These are phyloP conservation scores for Coemansia guatemalensis DNA, from an alignment of 192 early-diverging fungal genomes.

Conservation along the genomic window DNA sequence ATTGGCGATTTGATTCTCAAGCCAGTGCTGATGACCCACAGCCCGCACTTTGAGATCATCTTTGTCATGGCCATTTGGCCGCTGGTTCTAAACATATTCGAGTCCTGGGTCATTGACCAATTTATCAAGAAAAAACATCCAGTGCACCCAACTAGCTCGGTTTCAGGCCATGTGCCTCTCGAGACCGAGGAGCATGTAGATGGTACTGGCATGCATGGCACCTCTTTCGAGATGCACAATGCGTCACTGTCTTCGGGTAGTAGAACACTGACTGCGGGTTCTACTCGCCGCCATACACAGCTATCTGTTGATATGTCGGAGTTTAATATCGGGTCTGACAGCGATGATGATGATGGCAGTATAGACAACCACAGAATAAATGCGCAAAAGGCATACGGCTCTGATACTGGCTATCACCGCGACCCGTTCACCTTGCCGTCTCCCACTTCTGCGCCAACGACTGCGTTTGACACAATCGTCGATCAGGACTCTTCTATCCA, in stretches of 20 bases:
- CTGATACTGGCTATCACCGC: background rate
- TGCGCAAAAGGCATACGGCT: background rate
- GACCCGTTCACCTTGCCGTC: background rate
- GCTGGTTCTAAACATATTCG: slow-evolving; percentile 49
- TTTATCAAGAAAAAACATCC: slow-evolving; percentile 42
- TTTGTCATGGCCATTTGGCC: slow-evolving; percentile 57
- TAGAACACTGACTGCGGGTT: slow-evolving; percentile 27
- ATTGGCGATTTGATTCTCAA: slow-evolving; percentile 43
- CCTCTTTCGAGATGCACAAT: slow-evolving; percentile 27
- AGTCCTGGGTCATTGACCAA: slow-evolving; percentile 55
- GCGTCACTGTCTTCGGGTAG: slow-evolving; percentile 18
- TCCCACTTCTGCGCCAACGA: background rate
- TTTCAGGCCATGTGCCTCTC: slow-evolving; percentile 34
- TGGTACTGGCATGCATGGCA: background rate
- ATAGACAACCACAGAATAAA: background rate
- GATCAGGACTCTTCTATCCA: background rate
- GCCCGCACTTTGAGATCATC: slow-evolving; percentile 41
- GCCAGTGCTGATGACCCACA: slow-evolving; percentile 35
- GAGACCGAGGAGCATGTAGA: slow-evolving; percentile 12
- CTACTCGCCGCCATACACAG: slow-evolving; percentile 7
- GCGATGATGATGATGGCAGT: slow-evolving; percentile 8
- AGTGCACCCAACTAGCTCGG: background rate
- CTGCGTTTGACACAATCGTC: background rate
- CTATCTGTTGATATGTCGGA: slow-evolving; percentile 32
- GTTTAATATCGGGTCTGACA: slow-evolving; percentile 14